Base-by-base conservation (phyloP, 1,284 basidiomycete genomes). In the Fomitopsis schrenkii region DNA sequence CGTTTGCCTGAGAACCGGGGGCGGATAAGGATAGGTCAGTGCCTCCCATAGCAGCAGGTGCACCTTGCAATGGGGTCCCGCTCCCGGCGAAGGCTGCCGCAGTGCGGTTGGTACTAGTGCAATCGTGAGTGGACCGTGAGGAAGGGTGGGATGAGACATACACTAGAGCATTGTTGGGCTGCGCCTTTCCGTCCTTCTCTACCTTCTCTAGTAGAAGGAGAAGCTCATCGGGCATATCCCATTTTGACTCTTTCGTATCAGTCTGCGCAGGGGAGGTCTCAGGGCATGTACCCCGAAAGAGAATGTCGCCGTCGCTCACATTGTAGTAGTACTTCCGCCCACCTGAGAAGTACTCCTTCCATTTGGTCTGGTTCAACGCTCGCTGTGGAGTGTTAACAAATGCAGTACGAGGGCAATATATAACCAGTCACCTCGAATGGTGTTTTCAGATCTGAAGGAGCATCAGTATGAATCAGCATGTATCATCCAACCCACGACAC, bases 281-380 rank as follows among this genome's bases (percentile, higher is more conserved):
- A 44, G 62, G 6, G 2, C 55, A 5, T 38, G 40, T 40, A 26
- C 33, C 15, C 8, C 19, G 14, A 15, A 35, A 26, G 44, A 14
- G 30, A 36, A 52, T 42, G 35, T 36, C 38, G 75, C 85, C 60
- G 35, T 35, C 38, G 75, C 85, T 61, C 62, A 93, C 90, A 71
- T 97, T 92, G 68, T 96, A 95, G 76, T 95, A 97, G 76, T 97
- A 97, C 66, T 95, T 95, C 64, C 94, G 79, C 30, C 93, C 94
- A 58, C 93, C 86, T 5, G 92, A 92, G 66, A 91, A 90, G 72
- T 96, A 97, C 75, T 96, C 93, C 70, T 95, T 96, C 95, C 95
- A 97, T 73, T 86, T 83, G 17, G 94, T 95, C 74, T 93, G 82
- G 45, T 83, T 87, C 61, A 96, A 77, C n/a, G 94, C 94, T 70